Evolutionary conservation across 495 filamentous ascomycete species (phyloP).

Genomic region (Podospora bellae-mahoneyi): DNA sequence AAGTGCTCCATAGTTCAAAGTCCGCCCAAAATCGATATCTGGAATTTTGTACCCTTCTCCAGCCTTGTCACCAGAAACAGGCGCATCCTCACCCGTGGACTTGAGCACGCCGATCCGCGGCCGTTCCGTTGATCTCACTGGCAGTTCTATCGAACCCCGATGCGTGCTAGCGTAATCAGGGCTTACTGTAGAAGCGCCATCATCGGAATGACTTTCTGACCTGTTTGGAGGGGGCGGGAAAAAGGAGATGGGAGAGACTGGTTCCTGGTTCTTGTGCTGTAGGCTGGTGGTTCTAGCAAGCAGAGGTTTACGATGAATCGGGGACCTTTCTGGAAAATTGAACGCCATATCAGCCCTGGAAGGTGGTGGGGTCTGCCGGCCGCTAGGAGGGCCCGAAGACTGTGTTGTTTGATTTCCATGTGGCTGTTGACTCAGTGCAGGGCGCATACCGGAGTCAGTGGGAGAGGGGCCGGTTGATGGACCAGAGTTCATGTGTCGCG

Average conservation of each 20-base stretch:
- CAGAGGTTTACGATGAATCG: conserved; percentile 58
- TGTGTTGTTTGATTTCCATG: conserved; percentile 12
- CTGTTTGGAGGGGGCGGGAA: conserved; percentile 35
- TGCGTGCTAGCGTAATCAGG: conserved; percentile 69
- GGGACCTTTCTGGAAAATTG: conserved; percentile 31
- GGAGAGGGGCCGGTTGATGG: conserved; percentile 8
- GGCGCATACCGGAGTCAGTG: neutral
- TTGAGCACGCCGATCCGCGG: conserved; percentile 81
- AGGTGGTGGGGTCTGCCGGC: conserved; percentile 40
- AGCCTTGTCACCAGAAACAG: conserved; percentile 28
- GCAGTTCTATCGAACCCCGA: conserved; percentile 56
- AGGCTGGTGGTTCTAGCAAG: conserved; percentile 46
- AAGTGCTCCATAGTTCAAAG: conserved; percentile 59
- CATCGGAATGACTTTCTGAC: conserved; percentile 44
- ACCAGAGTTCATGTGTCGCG: neutral
- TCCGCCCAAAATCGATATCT: conserved; percentile 82
- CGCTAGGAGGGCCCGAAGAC: conserved; percentile 23
- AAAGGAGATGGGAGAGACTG: conserved; percentile 24
- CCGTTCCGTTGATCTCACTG: conserved; percentile 55
- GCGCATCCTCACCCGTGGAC: conserved; percentile 60
- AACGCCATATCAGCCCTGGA: conserved; percentile 26
- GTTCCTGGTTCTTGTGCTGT: conserved; percentile 30
- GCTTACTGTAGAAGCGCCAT: conserved; percentile 48
- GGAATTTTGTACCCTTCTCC: conserved; percentile 59
- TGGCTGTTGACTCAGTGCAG: neutral